Percentiles rank a stretch among this genome's conserved stretches.
Evolutionary conservation across 176 grass and related monocot species (phyloP).

Genomic region (Elymus sibiricus): DNA sequence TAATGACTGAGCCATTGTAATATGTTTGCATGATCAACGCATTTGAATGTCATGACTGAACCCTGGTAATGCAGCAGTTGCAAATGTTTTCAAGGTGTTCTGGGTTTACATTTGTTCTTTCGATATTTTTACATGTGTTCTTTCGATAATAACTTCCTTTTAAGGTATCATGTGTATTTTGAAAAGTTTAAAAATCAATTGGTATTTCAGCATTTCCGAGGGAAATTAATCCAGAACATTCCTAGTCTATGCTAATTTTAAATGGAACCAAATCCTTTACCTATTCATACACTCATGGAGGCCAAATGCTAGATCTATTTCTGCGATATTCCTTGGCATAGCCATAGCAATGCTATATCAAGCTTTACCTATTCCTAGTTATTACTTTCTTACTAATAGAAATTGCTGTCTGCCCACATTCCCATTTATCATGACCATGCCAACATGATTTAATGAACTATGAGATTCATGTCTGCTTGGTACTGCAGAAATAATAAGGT

Average conservation of each 20-base stretch:
- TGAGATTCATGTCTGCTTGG: conserved; percentile 14
- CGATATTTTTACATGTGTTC: background rate
- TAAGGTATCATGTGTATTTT: background rate
- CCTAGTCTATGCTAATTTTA: background rate
- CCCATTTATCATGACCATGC: conserved; percentile 13
- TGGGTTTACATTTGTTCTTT: background rate
- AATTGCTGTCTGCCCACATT: conserved; percentile 4
- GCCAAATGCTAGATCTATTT: background rate
- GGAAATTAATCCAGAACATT: background rate
- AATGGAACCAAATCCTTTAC: background rate
- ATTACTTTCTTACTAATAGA: conserved; percentile 7
- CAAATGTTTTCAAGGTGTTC: background rate
- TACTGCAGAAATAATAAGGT: conserved; percentile 9
- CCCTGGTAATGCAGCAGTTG: background rate
- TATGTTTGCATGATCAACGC: background rate
- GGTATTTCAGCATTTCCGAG: background rate
- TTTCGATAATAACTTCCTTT: background rate
- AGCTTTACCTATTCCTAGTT: background rate
- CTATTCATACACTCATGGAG: background rate
- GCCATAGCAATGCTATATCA: background rate
- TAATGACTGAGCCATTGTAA: background rate
- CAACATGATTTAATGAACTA: background rate
- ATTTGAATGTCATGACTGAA: background rate
- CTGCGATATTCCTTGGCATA: background rate
- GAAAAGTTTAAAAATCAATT: background rate